These are phyloP conservation scores for Pezicula carpinea DNA, from an alignment of 2,329 filamentous ascomycete species.

Conservation along the genomic window DNA sequence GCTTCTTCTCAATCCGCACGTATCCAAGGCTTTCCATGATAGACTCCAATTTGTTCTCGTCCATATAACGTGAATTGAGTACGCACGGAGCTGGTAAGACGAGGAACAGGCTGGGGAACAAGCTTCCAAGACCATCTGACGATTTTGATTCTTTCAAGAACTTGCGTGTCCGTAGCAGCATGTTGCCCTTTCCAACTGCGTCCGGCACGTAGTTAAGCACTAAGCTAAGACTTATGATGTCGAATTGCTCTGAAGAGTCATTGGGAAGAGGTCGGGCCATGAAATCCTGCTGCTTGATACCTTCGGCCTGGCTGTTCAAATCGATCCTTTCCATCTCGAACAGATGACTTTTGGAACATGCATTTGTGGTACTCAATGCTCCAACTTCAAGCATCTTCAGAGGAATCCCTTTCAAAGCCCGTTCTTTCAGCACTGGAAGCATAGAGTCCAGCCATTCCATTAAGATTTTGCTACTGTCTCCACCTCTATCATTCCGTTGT, in stretches of 20 bases:
- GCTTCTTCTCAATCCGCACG: slow-evolving; percentile 57
- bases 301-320: slow-evolving; percentile 76
- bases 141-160: slow-evolving; percentile 52
- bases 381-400: slow-evolving; percentile 83
- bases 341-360: slow-evolving; percentile 66
- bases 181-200: slow-evolving; percentile 68
- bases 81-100: slow-evolving; percentile 87
- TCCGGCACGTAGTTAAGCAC: slow-evolving; percentile 94
- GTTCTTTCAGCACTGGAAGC: slow-evolving; percentile 21
- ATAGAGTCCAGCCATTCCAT: slow-evolving; percentile 55
- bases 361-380: slow-evolving; percentile 78
- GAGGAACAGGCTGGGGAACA: slow-evolving; percentile 73
- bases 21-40: slow-evolving; percentile 82
- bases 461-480: slow-evolving; percentile 60
- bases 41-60: slow-evolving; percentile 59
- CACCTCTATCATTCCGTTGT: slow-evolving; percentile 60
- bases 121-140: slow-evolving; percentile 19
- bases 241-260: slow-evolving; percentile 62
- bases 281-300: slow-evolving; percentile 87
- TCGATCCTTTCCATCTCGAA: slow-evolving; percentile 84
- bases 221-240: slow-evolving; percentile 86
- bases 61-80: slow-evolving; percentile 84
- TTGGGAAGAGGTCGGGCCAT: slow-evolving; percentile 78
- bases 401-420: slow-evolving; percentile 18
- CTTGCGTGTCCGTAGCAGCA: slow-evolving; percentile 71